Percentiles rank a stretch among this genome's conserved stretches.
These are phyloP conservation scores for Bipolaris victoriae DNA, from an alignment of 2,329 filamentous ascomycete genomes.

Conservation along the genomic window DNA sequence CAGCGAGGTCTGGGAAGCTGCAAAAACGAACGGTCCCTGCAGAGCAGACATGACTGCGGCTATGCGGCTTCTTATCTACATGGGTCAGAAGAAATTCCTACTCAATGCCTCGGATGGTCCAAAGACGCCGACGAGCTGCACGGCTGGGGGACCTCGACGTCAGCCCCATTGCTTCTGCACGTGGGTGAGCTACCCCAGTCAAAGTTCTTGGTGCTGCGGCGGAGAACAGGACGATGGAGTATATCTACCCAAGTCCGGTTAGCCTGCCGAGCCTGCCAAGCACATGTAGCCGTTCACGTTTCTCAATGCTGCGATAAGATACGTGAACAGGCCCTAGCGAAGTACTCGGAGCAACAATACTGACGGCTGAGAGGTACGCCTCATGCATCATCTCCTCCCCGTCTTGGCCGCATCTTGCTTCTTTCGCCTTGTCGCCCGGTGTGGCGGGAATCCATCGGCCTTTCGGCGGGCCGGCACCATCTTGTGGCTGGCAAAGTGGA, in stretches of 20 bases:
- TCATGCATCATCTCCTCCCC: constrained; percentile 7
- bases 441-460: not conserved
- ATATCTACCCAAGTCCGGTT: constrained; percentile 14
- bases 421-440: constrained; percentile 4
- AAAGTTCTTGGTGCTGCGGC: constrained; percentile 15
- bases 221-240: constrained; percentile 14
- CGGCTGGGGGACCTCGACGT: constrained; percentile 18
- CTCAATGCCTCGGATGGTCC: constrained; percentile 15
- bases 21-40: constrained; percentile 27
- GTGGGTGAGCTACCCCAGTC: constrained; percentile 29
- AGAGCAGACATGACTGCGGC: constrained; percentile 14
- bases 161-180: constrained; percentile 32
- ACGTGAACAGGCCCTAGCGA: constrained; percentile 12
- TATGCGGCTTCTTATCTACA: constrained; percentile 34
- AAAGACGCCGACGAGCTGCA: constrained; percentile 14
- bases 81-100: constrained; percentile 6
- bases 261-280: constrained; percentile 31
- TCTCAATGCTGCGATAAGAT: constrained; percentile 19
- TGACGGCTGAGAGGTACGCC: constrained; percentile 1
- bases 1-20: constrained; percentile 12
- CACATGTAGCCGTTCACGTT: constrained; percentile 24
- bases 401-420: constrained; percentile 13
- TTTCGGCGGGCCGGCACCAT: not conserved
- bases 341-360: constrained; percentile 11
- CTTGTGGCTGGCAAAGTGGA: not conserved